phyloP scores from a whole-genome alignment of 1,284 basidiomycete genomes.

The Ceratorhiza oryzae-sativae region DNA sequence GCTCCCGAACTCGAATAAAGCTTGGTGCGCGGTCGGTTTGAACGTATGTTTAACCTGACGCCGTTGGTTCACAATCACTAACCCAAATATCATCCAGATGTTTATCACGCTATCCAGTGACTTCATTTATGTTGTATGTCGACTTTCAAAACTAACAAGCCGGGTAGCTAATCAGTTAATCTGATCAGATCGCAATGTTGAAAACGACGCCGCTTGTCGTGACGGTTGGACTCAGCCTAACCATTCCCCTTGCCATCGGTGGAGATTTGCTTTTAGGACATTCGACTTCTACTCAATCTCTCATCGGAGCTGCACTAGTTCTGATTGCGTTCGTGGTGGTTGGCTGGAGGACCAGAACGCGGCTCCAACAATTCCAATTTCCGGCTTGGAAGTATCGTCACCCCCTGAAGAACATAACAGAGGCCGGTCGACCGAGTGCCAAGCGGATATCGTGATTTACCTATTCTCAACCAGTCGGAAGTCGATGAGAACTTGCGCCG shows the following conservation, averaged over 20 bases:
- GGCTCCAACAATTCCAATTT: neutral
- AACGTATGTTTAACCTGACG: slow-evolving; percentile 63
- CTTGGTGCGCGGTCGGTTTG: slow-evolving; percentile 71
- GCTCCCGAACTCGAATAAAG: slow-evolving; percentile 67
- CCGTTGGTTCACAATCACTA: neutral
- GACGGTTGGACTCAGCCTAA: slow-evolving; percentile 93
- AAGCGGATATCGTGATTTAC: neutral
- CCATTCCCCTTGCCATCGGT: slow-evolving; percentile 87
- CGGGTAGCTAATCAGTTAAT: neutral
- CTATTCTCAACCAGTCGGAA: slow-evolving; percentile 3
- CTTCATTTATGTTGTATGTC: slow-evolving; percentile 73
- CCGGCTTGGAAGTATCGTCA: neutral
- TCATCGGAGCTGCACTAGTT: slow-evolving; percentile 72
- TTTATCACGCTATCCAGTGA: slow-evolving; percentile 83
- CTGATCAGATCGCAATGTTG: slow-evolving; percentile 76
- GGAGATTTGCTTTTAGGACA: slow-evolving; percentile 77
- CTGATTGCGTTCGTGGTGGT: slow-evolving; percentile 70
- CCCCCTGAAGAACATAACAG: slow-evolving; percentile 9
- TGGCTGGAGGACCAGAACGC: slow-evolving; percentile 61
- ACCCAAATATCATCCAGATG: slow-evolving; percentile 62
- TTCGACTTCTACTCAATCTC: slow-evolving; percentile 62
- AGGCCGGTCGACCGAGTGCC: slow-evolving; percentile 24
- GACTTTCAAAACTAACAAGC: too few relatives aligned
- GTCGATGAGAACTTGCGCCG: slow-evolving; percentile 22
- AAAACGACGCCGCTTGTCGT: slow-evolving; percentile 95